Base-by-base conservation (phyloP, 345 rosid genomes). In the Aquilaria yunnanensis region DNA sequence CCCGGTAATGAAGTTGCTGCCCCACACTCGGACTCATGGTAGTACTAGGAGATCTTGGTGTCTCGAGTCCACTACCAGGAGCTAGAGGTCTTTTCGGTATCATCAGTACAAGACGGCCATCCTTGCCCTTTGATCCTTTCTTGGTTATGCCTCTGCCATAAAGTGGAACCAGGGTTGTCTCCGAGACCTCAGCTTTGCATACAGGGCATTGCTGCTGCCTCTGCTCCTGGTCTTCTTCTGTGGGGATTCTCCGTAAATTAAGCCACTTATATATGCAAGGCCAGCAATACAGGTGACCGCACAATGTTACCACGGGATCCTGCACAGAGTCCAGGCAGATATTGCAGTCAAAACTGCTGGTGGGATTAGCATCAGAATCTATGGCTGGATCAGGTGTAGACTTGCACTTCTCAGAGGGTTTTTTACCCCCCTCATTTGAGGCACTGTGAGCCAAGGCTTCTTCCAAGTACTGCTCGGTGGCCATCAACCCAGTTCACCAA, bases 261-360 rank as follows among this genome's bases (percentile, higher is more conserved):
- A 90, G 92, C 98, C 98, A 93, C 69, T 73, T 85, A 85, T 94
- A 88, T 43, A 90, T 83, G 62, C 99, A 94, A 10, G 96, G 96
- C 97, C 97, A 94, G 67, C 99, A 94, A 69, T 76, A 94, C 60
- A 94, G 87, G 66, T 94, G 99, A 57, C 99, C 99, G 1, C 97
- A 94, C 59, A 83, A 86, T 0, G 97, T 94, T 1, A 90, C 95
- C 52, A 94, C 96, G 0, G 99, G 97, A 14, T 94, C 97, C 56
- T 77, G 87, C 43, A 85, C 99, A 0, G 80, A 55, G 41, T 94
- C 92, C 34, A 94, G 68, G 75, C 99, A 90, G 49, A 93, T 93
- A 68, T 84, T 84, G 82, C 96, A 89, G 33, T 87, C 92, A 23
- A 89, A 85, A 47, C 82, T 75, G 11, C 73, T 67, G 11, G 75